A percentile compares a stretch with the other conserved stretches of the same genome.
Evolutionary conservation across 2,329 filamentous ascomycete genomes (phyloP).

Genomic region (Zymoseptoria brevis): DNA sequence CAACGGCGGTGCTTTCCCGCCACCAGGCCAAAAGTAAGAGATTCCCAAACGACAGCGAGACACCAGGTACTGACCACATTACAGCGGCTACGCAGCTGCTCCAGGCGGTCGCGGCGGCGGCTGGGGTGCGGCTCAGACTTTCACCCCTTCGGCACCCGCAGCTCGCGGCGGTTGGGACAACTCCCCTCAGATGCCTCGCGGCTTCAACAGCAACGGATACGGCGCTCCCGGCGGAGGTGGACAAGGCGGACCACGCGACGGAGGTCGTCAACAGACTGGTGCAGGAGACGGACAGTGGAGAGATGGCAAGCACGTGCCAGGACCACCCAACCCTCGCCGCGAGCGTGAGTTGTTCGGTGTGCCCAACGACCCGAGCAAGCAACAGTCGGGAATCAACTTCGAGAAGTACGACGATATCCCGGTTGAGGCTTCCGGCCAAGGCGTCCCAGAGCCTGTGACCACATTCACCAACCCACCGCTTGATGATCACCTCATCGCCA

Average conservation of each 20-base stretch:
- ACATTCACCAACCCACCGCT: slow-evolving; percentile 90
- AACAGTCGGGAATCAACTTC: slow-evolving; percentile 99
- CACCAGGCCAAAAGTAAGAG: slow-evolving; percentile 30
- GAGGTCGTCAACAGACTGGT: slow-evolving; percentile 57
- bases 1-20: slow-evolving; percentile 46
- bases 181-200: slow-evolving; percentile 31
- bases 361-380: slow-evolving; percentile 85
- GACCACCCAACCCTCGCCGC: slow-evolving; percentile 75
- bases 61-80: neutral
- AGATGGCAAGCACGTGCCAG: slow-evolving; percentile 92
- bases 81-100: slow-evolving; percentile 41
- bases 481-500: slow-evolving; percentile 84
- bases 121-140: slow-evolving; percentile 50
- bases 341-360: slow-evolving; percentile 95
- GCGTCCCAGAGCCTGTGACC: slow-evolving; percentile 85
- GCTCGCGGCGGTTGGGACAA: slow-evolving; percentile 38
- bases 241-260: slow-evolving; percentile 37
- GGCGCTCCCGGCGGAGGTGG: slow-evolving; percentile 40
- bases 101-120: slow-evolving; percentile 30
- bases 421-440: slow-evolving; percentile 88
- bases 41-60: slow-evolving; percentile 5
- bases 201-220: slow-evolving; percentile 58
- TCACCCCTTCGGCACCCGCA: slow-evolving; percentile 39
- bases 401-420: slow-evolving; percentile 99
- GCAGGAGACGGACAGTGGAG: slow-evolving; percentile 95